Conservation (phyloP, 1,284 basidiomycete genomes). For the Malassezia yamatoensis region DNA sequence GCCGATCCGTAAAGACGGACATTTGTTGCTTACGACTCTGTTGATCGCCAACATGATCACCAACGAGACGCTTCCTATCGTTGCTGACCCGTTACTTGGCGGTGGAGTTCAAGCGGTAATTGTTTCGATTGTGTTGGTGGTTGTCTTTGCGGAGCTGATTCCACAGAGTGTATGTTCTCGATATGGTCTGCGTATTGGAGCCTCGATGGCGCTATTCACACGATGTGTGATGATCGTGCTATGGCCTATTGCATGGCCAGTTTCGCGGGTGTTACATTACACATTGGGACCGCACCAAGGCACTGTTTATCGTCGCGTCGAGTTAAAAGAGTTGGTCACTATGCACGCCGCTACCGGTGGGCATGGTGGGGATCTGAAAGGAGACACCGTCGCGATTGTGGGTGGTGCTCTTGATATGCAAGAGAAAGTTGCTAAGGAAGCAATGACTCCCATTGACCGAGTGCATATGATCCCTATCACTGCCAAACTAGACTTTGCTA, state of each 20-base stretch:
- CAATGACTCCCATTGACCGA: constrained; percentile 65
- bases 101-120: constrained; percentile 62
- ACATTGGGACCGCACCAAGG: constrained; percentile 46
- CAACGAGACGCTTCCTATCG: constrained; percentile 65
- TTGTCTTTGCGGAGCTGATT: constrained; percentile 78
- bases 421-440: constrained; percentile 60
- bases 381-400: constrained; percentile 65
- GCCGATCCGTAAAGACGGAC: constrained; percentile 61
- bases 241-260: constrained; percentile 47
- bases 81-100: constrained; percentile 74
- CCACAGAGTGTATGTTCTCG: constrained; percentile 55
- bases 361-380: constrained; percentile 59
- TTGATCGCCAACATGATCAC: constrained; percentile 47
- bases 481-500: constrained; percentile 66
- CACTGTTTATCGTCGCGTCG: constrained; percentile 49
- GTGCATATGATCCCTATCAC: constrained; percentile 71
- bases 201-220: constrained; percentile 43
- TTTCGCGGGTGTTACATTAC: constrained; percentile 46
- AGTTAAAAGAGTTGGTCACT: constrained; percentile 64
- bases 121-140: constrained; percentile 42
- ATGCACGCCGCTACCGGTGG: constrained; percentile 57
- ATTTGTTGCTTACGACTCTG: constrained; percentile 43
- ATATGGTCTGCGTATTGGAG: constrained; percentile 47
- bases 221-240: constrained; percentile 43
- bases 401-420: constrained; percentile 65